Percentiles rank a stretch among this genome's conserved stretches.
Conservation (phyloP, 768 basidiomycete genomes). For the Lentinula boryana region DNA sequence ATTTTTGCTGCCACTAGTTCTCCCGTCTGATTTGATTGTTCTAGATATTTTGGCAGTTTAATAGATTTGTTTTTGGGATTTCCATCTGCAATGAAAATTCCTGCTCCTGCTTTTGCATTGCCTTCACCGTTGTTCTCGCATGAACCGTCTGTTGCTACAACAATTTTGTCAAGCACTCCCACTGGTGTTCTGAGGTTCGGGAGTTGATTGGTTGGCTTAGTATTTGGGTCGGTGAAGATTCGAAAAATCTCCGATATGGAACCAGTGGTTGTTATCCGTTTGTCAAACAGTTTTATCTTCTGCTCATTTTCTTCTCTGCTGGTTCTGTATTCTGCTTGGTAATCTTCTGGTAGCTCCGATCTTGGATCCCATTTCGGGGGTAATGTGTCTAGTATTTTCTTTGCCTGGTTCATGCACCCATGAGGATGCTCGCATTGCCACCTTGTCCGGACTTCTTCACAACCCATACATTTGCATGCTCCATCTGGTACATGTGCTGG, state of each 20-base stretch:
- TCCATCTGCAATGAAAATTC: conserved; percentile 6
- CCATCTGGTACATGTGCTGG: neutral
- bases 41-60: neutral
- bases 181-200: neutral
- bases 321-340: neutral
- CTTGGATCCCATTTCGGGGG: neutral
- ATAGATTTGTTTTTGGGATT: conserved; percentile 2
- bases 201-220: neutral
- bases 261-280: neutral
- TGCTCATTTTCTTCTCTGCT: neutral
- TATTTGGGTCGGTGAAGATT: neutral
- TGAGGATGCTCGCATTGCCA: neutral
- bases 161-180: neutral
- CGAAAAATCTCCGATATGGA: neutral
- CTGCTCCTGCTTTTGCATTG: conserved; percentile 10
- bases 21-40: conserved; percentile 11
- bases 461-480: neutral
- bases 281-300: no score
- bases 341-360: neutral
- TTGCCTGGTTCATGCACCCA: neutral
- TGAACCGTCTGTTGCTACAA: conserved; percentile 14
- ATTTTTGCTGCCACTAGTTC: conserved; percentile 10
- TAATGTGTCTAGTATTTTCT: neutral
- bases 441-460: neutral
- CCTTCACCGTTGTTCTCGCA: conserved; percentile 10